Percentiles rank a stretch among this genome's conserved stretches.
These are phyloP conservation scores for Botrytis hyacinthi DNA, from an alignment of 2,329 filamentous ascomycete species.

Conservation along the genomic window DNA sequence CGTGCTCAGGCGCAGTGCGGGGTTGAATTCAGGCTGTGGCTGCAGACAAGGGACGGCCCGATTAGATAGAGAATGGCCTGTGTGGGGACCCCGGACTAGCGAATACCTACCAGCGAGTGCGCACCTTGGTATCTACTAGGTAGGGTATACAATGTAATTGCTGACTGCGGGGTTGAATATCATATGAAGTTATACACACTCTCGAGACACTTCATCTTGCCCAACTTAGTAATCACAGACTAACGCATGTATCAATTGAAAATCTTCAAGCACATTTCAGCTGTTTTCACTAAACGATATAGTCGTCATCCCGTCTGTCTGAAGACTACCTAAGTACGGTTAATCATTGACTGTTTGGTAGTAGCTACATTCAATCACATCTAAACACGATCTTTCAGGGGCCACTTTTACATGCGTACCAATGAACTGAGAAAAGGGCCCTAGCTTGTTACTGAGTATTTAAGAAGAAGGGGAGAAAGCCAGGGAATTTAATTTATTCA, in stretches of 20 bases:
- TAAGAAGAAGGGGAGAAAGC: neutral
- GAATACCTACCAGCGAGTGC: neutral
- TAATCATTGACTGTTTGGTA: neutral
- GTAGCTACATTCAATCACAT: constrained; percentile 3
- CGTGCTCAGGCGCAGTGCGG: neutral
- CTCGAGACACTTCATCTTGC: neutral
- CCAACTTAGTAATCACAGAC: neutral
- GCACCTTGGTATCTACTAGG: no score
- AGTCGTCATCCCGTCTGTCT: neutral
- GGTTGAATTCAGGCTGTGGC: neutral
- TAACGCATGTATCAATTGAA: neutral
- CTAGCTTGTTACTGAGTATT: neutral
- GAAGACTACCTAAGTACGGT: neutral
- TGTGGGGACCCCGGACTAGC: constrained; percentile 7
- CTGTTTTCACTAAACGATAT: neutral
- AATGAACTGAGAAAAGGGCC: constrained; percentile 9
- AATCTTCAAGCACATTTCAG: neutral
- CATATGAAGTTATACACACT: neutral
- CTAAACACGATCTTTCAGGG: constrained; percentile 10
- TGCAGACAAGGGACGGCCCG: constrained; percentile 5
- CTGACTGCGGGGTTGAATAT: neutral
- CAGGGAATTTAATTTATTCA: neutral
- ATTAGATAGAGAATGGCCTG: constrained; percentile 1
- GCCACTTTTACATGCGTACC: constrained; percentile 12
- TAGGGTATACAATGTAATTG: neutral